These are phyloP conservation scores for Escallonia herrerae DNA, from an alignment of 129 eudicot species.

Conservation along the genomic window DNA sequence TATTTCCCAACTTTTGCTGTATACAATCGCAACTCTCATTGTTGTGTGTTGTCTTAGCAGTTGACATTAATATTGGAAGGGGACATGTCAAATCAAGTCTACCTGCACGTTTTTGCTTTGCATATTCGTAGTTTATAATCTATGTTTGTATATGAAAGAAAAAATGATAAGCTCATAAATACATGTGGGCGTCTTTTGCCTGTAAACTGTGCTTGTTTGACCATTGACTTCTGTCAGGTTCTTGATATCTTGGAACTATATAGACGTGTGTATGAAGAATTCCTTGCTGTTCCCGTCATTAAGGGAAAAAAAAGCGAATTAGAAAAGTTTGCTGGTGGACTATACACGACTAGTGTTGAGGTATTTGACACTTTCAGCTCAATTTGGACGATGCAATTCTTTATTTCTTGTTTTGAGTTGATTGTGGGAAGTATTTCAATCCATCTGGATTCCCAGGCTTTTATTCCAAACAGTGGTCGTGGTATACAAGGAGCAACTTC, in stretches of 20 bases:
- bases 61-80: not conserved
- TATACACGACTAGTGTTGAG: slow-evolving; percentile 88
- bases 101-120: no score
- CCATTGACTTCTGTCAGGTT: slow-evolving; percentile 31
- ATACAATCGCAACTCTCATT: not conserved
- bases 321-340: slow-evolving; percentile 96
- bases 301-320: slow-evolving; percentile 88
- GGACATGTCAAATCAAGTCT: no score
- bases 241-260: slow-evolving; percentile 74
- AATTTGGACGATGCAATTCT: no score
- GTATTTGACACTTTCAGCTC: slow-evolving; percentile 18
- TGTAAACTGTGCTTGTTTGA: no score
- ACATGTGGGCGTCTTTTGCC: not conserved
- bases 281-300: slow-evolving; percentile 76
- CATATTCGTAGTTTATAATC: no score
- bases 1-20: no score
- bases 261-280: slow-evolving; percentile 80
- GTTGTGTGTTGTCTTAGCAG: not conserved
- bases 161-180: no score
- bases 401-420: not conserved
- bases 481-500: slow-evolving; percentile 98
- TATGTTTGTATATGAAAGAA: no score
- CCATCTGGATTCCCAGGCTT: slow-evolving; percentile 39
- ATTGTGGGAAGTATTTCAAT: no score
- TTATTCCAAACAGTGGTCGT: slow-evolving; percentile 86